These are phyloP conservation scores for Plasmodium gaboni DNA, from an alignment of 169 alveolate species.

Conservation along the genomic window DNA sequence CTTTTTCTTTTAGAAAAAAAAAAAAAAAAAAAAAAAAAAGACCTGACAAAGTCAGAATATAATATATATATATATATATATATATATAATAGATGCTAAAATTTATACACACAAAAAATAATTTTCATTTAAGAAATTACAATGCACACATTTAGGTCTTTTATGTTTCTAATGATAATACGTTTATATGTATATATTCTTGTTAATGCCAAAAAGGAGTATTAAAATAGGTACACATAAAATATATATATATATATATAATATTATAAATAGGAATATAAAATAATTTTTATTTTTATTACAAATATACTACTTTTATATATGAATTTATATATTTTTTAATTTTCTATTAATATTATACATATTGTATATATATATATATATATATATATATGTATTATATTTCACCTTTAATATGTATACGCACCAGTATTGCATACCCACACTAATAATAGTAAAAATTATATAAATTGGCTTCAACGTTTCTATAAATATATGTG, in stretches of 20 bases:
- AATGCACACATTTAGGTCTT: constrained; percentile 13
- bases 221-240: background rate
- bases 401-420: background rate
- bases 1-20: background rate
- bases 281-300: too few species aligned
- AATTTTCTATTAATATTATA: background rate
- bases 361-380: background rate
- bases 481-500: too few species aligned
- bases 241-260: background rate
- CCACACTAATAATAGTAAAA: too few species aligned
- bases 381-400: constrained; percentile 1
- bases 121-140: background rate
- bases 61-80: background rate
- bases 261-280: too few species aligned
- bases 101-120: constrained; percentile 5
- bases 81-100: constrained; percentile 7
- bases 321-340: background rate
- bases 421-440: background rate
- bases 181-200: background rate
- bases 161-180: too few species aligned
- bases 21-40: background rate
- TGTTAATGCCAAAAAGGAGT: background rate
- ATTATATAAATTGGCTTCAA: too few species aligned
- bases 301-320: too few species aligned
- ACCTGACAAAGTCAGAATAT: background rate